phyloP scores from a whole-genome alignment of 805 yeast species.

The Yarrowia osloensis region DNA sequence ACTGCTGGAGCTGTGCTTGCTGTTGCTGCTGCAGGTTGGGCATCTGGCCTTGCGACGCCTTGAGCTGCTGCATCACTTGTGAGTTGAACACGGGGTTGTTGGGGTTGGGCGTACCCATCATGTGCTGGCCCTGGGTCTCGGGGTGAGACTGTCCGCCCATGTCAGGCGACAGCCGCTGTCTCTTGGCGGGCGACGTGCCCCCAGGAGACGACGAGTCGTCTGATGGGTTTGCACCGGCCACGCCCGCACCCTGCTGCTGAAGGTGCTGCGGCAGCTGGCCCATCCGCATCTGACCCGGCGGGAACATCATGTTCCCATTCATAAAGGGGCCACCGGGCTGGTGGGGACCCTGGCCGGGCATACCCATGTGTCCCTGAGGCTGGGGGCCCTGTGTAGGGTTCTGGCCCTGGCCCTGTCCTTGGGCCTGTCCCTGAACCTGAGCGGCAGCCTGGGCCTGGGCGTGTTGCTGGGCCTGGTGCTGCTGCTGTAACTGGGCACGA shows the following conservation, averaged over 20 bases:
- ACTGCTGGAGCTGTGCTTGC: conserved; percentile 36
- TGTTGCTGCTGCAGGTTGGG: conserved; percentile 31
- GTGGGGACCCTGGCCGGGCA: conserved; percentile 33
- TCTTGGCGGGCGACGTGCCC: conserved; percentile 41
- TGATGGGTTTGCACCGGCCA: conserved; percentile 34
- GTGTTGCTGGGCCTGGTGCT: conserved; percentile 36
- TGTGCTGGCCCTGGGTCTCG: conserved; percentile 39
- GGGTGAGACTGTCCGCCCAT: conserved; percentile 27
- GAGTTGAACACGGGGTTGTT: conserved; percentile 35
- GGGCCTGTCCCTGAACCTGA: conserved; percentile 37
- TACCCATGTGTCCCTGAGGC: conserved; percentile 34
- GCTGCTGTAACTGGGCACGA: conserved; percentile 33
- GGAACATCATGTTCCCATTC: conserved; percentile 21
- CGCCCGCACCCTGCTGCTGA: conserved; percentile 24
- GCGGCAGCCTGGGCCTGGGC: conserved; percentile 35
- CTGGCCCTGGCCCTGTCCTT: conserved; percentile 34
- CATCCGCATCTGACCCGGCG: conserved; percentile 19
- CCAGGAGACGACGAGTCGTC: conserved; percentile 40
- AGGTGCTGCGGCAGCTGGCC: conserved; percentile 25
- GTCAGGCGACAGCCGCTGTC: conserved; percentile 44
- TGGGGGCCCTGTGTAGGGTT: conserved; percentile 34
- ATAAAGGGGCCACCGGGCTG: conserved; percentile 32
- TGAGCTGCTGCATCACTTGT: conserved; percentile 40
- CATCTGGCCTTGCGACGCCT: conserved; percentile 37
- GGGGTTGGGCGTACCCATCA: conserved; percentile 38